phyloP scores from a whole-genome alignment of 2,329 filamentous ascomycete genomes.

The Blumeria hordei region DNA sequence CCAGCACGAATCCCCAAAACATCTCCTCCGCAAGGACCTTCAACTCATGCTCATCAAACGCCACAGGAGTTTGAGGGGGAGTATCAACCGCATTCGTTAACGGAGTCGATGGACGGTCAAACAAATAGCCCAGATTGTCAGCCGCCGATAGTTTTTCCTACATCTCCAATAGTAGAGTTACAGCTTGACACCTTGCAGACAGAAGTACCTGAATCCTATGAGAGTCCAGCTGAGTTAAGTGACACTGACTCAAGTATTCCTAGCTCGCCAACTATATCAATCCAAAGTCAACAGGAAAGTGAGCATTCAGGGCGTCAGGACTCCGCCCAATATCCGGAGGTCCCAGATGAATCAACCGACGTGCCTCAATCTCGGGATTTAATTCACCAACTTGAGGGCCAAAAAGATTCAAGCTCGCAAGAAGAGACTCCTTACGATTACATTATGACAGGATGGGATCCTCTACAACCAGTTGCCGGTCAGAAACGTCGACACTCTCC shows the following conservation, averaged over 20 bases:
- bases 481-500: not conserved
- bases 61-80: conserved; percentile 1
- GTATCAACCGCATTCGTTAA: not conserved
- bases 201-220: not conserved
- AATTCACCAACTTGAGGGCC: not conserved
- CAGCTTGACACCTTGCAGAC: not conserved
- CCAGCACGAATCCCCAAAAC: not conserved
- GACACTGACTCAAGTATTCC: not conserved
- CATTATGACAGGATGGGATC: not conserved
- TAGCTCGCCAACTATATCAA: not conserved
- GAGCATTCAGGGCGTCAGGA: not conserved
- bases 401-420: not conserved
- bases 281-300: not conserved
- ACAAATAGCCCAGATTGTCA: not conserved
- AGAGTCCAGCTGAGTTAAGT: not conserved
- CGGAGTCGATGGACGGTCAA: not conserved
- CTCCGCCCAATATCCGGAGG: not conserved
- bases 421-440: not conserved
- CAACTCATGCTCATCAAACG: not conserved
- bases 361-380: not conserved
- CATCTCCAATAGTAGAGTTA: not conserved
- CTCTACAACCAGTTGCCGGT: not conserved
- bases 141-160: not conserved
- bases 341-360: not conserved
- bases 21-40: not conserved